Conservation (phyloP, 352 stramenopile genomes). For the Pythium sp. region DNA sequence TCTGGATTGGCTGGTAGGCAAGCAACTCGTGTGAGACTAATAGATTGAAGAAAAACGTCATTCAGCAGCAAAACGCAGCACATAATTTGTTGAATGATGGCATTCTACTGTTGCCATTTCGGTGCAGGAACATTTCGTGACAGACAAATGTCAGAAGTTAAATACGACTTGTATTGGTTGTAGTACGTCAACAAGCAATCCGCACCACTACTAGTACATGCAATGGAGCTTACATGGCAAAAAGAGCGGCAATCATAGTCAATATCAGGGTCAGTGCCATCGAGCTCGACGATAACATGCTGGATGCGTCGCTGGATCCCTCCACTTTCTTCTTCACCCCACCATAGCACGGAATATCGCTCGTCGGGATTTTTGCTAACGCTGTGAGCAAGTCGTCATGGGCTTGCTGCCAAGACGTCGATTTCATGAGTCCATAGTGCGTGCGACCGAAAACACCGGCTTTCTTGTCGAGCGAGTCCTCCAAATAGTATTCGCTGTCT, state of each 20-base stretch:
- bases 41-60: no score
- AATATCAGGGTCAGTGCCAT: neutral
- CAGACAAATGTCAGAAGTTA: neutral
- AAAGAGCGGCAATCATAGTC: neutral
- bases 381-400: conserved; percentile 48
- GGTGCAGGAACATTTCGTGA: no score
- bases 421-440: conserved; percentile 60
- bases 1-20: no score
- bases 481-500: conserved; percentile 54
- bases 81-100: no score
- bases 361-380: conserved; percentile 39
- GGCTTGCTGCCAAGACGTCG: conserved; percentile 48
- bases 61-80: no score
- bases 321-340: conserved; percentile 11
- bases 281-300: neutral
- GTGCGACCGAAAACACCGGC: conserved; percentile 45
- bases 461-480: conserved; percentile 43
- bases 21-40: no score
- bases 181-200: neutral
- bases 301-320: neutral
- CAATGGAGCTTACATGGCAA: neutral
- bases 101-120: no score
- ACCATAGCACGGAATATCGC: conserved; percentile 60
- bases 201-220: neutral
- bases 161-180: conserved; percentile 6